These are phyloP conservation scores for Ampelocalamus luodianensis DNA, from an alignment of 176 grass and related monocot genomes.

Conservation along the genomic window DNA sequence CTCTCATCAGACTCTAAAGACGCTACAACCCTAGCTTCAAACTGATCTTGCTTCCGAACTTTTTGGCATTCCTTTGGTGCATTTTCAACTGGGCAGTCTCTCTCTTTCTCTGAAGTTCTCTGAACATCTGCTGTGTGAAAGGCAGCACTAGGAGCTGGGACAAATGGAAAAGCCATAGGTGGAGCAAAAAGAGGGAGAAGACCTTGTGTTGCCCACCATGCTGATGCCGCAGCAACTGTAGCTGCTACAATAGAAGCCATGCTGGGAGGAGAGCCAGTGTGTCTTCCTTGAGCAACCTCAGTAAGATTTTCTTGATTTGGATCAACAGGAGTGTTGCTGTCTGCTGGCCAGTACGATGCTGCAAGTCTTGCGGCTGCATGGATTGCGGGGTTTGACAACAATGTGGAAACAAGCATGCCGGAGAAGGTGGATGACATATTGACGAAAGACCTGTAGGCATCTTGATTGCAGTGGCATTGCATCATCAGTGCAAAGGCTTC, in stretches of 20 bases:
- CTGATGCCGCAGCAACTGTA: conserved; percentile 88
- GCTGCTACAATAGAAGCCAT: conserved; percentile 72
- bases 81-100: conserved; percentile 40
- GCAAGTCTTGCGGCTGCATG: conserved; percentile 76
- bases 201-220: conserved; percentile 96
- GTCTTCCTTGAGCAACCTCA: conserved; percentile 52
- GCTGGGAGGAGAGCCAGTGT: conserved; percentile 52
- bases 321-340: conserved; percentile 38
- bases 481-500: conserved; percentile 53
- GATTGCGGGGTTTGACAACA: conserved; percentile 83
- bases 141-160: conserved; percentile 41
- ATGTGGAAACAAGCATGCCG: conserved; percentile 76
- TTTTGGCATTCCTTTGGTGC: conserved; percentile 47
- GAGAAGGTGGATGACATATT: conserved; percentile 78
- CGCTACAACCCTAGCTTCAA: conserved; percentile 36
- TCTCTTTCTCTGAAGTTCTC: conserved; percentile 45
- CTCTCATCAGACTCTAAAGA: conserved; percentile 51
- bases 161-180: conserved; percentile 60
- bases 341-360: conserved; percentile 81
- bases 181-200: conserved; percentile 78
- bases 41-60: conserved; percentile 36
- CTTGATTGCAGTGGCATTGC: conserved; percentile 64
- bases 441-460: conserved; percentile 69
- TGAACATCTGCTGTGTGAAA: conserved; percentile 41
- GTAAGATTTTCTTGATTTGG: conserved; percentile 54